Conservation (phyloP, 768 basidiomycete species). For the Leccinum subgranulosum region DNA sequence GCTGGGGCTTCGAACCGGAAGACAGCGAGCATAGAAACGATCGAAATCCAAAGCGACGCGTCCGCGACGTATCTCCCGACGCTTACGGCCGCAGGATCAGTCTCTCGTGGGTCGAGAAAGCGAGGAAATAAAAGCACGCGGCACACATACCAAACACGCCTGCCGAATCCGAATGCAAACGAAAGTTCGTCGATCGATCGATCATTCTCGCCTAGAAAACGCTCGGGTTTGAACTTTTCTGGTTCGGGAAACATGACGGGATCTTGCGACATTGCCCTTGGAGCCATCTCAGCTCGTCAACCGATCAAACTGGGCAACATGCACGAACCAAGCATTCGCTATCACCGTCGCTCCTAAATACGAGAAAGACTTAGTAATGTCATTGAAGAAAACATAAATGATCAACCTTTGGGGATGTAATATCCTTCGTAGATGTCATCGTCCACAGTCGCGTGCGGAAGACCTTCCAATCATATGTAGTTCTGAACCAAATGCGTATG, state of each 20-base stretch:
- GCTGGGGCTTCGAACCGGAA: conserved; percentile 13
- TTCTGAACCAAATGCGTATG: background rate
- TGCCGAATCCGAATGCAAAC: no score
- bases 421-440: conserved; percentile 46
- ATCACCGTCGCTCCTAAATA: conserved; percentile 18
- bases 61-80: no score
- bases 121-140: no score
- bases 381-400: background rate
- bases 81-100: no score
- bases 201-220: no score
- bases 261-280: no score
- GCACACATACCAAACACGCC: no score
- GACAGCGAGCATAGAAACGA: conserved; percentile 14
- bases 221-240: no score
- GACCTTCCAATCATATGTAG: conserved; percentile 9
- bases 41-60: no score
- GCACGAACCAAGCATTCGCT: conserved; percentile 18
- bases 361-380: background rate
- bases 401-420: conserved; percentile 46
- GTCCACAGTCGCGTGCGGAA: conserved; percentile 33
- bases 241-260: no score
- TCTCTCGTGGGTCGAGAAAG: no score
- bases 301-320: background rate
- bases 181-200: no score
- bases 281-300: background rate